Percentiles rank a stretch among this genome's conserved stretches.
Conservation (phyloP, 345 rosid species). For the Alliaria petiolata region DNA sequence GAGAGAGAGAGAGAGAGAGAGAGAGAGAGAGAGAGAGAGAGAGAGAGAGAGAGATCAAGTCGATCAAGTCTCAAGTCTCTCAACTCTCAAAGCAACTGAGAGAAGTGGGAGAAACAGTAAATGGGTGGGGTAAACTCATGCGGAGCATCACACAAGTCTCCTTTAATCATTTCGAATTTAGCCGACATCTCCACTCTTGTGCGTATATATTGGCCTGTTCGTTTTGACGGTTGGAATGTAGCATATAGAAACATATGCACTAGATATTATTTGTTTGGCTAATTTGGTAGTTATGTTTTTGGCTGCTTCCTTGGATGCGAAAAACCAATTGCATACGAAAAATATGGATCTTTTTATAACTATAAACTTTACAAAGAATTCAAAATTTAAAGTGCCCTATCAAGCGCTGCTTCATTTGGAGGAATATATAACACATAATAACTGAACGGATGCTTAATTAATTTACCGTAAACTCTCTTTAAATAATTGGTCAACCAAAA, state of each 20-base stretch:
- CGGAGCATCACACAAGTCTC: constrained; percentile 7
- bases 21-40: too few relatives aligned
- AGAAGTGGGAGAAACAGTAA: constrained; percentile 25
- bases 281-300: neutral
- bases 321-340: neutral
- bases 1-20: too few relatives aligned
- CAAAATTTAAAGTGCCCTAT: too few relatives aligned
- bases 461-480: neutral
- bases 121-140: constrained; percentile 24
- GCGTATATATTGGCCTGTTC: constrained; percentile 9
- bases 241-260: neutral
- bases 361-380: neutral
- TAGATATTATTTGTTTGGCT: neutral
- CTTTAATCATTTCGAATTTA: constrained; percentile 23
- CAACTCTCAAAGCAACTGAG: constrained; percentile 10
- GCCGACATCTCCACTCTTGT: constrained; percentile 29
- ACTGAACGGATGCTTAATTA: neutral
- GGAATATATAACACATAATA: too few relatives aligned
- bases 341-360: too few relatives aligned
- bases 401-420: too few relatives aligned
- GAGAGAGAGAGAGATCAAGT: too few relatives aligned
- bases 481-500: too few relatives aligned
- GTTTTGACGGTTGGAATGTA: neutral
- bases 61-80: too few relatives aligned
- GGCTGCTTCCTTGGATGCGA: neutral